Conservation (phyloP, 2,329 filamentous ascomycete species). For the Pseudopyrenochaeta lycopersici region DNA sequence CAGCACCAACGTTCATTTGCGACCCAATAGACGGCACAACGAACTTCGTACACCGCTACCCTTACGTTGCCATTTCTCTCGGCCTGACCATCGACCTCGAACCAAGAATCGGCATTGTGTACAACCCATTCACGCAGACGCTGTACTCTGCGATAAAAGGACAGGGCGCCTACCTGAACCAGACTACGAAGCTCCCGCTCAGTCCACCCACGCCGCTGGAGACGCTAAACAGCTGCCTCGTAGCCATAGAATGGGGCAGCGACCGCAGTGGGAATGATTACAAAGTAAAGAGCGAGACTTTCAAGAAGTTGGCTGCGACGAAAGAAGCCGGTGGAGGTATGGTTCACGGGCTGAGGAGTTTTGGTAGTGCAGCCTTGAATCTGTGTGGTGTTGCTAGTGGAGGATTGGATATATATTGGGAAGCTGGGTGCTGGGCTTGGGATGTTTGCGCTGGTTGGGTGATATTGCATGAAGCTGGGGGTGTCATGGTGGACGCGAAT, state of each 20-base stretch:
- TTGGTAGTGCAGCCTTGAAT: constrained; percentile 80
- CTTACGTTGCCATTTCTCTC: constrained; percentile 78
- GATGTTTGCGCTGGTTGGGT: constrained; percentile 86
- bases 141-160: constrained; percentile 76
- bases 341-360: constrained; percentile 76
- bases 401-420: constrained; percentile 79
- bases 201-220: constrained; percentile 64
- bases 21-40: constrained; percentile 86
- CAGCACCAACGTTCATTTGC: constrained; percentile 78
- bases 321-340: constrained; percentile 74
- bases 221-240: constrained; percentile 69
- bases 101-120: constrained; percentile 77
- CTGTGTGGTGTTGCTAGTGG: constrained; percentile 76
- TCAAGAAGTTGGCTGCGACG: constrained; percentile 61
- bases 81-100: constrained; percentile 71
- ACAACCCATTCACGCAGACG: constrained; percentile 77
- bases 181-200: constrained; percentile 56
- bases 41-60: constrained; percentile 82
- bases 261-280: constrained; percentile 75
- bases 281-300: constrained; percentile 72
- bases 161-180: constrained; percentile 66
- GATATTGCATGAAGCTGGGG: constrained; percentile 77
- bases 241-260: constrained; percentile 78
- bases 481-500: constrained; percentile 76
- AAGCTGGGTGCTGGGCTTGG: constrained; percentile 86